These are phyloP conservation scores for Ophiostoma novo-ulmi DNA, from an alignment of 2,329 filamentous ascomycete genomes.

Conservation along the genomic window DNA sequence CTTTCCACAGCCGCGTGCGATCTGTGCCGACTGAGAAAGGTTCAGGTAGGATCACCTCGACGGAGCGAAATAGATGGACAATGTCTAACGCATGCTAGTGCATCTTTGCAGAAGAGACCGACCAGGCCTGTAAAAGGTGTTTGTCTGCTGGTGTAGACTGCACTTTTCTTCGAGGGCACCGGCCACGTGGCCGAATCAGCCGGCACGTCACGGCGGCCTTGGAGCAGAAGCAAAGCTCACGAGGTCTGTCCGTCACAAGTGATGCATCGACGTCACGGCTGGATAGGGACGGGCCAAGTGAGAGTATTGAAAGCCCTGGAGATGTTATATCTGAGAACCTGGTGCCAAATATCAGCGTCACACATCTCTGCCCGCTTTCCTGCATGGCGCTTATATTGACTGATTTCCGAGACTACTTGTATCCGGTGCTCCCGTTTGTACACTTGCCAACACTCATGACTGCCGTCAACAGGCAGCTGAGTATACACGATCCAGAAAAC, in stretches of 20 bases:
- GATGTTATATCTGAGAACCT: not conserved
- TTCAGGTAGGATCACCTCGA: conserved; percentile 1
- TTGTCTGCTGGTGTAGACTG: conserved; percentile 7
- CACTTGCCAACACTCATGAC: conserved; percentile 8
- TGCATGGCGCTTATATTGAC: conserved; percentile 1
- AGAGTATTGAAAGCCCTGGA: not conserved
- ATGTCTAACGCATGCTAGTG: not conserved
- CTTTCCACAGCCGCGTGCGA: conserved; percentile 11
- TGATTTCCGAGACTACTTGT: conserved; percentile 7
- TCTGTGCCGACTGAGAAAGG: conserved; percentile 12
- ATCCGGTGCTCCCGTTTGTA: conserved; percentile 14
- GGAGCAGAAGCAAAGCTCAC: not conserved
- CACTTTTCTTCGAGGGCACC: conserved; percentile 6
- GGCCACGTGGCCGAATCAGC: conserved; percentile 9
- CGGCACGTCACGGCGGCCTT: conserved; percentile 8
- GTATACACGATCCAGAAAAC: not conserved
- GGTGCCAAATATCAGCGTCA: not conserved
- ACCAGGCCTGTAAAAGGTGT: not conserved
- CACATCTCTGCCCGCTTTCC: not conserved
- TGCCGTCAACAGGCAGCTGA: not conserved
- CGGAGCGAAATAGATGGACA: not conserved
- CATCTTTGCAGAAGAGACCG: not conserved
- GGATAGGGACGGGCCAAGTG: not conserved
- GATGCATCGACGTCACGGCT: not conserved
- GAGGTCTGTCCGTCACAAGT: not conserved